Percentiles rank a stretch among this genome's conserved stretches.
These are phyloP conservation scores for Priceomyces carsonii DNA, from an alignment of 805 yeast species.

Conservation along the genomic window DNA sequence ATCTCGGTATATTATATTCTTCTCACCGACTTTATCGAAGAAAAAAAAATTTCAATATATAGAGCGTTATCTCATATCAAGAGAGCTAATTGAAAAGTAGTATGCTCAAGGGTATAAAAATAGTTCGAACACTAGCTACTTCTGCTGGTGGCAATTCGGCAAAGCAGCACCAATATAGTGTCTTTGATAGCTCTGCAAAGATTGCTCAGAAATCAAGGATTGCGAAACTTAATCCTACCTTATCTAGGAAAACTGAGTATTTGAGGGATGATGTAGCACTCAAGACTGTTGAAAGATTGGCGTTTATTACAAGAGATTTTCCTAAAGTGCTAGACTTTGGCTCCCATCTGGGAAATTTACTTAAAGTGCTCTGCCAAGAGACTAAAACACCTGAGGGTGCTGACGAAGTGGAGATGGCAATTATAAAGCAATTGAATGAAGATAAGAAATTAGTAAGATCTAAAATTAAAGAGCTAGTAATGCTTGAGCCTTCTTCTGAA, in stretches of 20 bases:
- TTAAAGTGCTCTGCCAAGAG: conserved; percentile 37
- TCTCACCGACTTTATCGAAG: too few relatives aligned
- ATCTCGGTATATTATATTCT: too few relatives aligned
- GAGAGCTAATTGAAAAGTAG: neutral
- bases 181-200: conserved; percentile 65
- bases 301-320: conserved; percentile 68
- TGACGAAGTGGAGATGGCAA: conserved; percentile 39
- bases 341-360: conserved; percentile 66
- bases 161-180: conserved; percentile 27
- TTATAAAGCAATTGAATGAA: conserved; percentile 43
- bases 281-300: conserved; percentile 71
- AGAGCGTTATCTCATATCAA: too few relatives aligned
- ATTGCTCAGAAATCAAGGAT: conserved; percentile 59
- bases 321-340: conserved; percentile 70
- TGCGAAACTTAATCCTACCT: conserved; percentile 41
- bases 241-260: conserved; percentile 63
- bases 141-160: conserved; percentile 19
- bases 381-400: conserved; percentile 23
- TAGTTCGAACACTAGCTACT: conserved; percentile 25
- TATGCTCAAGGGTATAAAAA: conserved; percentile 7
- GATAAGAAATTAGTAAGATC: conserved; percentile 55
- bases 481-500: conserved; percentile 64
- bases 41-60: too few relatives aligned
- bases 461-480: conserved; percentile 54
- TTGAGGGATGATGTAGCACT: conserved; percentile 72